Evolutionary conservation across 257 asterid genomes (phyloP), one percentile per base, ranked within the genome.

Genomic region (Fraxinus americana): DNA sequence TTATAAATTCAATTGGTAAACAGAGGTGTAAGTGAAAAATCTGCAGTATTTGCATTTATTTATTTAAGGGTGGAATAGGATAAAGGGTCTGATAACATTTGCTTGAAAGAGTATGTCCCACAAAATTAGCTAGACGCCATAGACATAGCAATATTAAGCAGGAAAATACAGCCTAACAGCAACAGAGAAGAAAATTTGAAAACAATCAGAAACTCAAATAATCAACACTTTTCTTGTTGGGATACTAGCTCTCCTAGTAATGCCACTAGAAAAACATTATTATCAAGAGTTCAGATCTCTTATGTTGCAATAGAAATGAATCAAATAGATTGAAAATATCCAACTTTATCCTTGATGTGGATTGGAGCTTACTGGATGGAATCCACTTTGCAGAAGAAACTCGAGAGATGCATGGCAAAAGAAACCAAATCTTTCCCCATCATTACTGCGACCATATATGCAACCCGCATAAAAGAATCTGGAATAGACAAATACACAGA

Each of bases 341-440:
- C 57, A 48, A 73, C 45, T 71, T 69, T 80, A 73, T 61, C 34
- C 32, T 35, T 75, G 36, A 38, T n/a, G 78, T 39, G 71, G 74
- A 39, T 48, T 75, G 54, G 69, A 77, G 79, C 97, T 89, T 96
- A 96, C 99, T 25, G 98, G 99, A 85, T 86, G 94, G 39, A 84
- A 88, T 83, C 98, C 97, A 83, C 92, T 85, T 87, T 93, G 99
- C 84, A 87, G 90, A 87, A 96, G 99, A 84, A 96, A 96, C 88
- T 96, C 99, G 6, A 96, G 92, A 81, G 98, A 97, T 45, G 97
- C 98, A 61, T 93, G 90, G 85, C 98, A 92, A 86, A 96, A 96
- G 92, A 96, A 96, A 82, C 92, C 93, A 85, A 96, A 96, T 84
- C 99, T 86, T 82, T 93, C 97, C 52, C 89, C 96, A 73, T 96